A percentile compares a stretch with the other conserved stretches of the same genome.
These are phyloP conservation scores for Urostyla sp. DNA, from an alignment of 73 alveolate genomes.

Conservation along the genomic window DNA sequence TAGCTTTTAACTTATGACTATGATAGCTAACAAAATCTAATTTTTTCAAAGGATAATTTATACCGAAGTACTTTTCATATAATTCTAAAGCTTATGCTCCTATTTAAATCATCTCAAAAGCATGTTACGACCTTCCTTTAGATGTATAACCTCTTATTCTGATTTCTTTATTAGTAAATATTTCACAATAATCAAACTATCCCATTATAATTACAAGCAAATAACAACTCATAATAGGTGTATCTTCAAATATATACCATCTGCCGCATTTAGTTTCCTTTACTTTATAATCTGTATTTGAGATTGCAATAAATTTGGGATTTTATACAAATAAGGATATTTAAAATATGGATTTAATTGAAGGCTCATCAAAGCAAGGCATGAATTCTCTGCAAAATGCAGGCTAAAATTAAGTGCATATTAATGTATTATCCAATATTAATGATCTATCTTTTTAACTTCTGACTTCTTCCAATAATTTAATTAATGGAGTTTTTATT, in stretches of 20 bases:
- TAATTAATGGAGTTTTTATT: not conserved
- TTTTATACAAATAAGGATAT: slow-evolving; percentile 67
- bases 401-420: slow-evolving; percentile 56
- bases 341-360: slow-evolving; percentile 82
- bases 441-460: not conserved
- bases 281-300: slow-evolving; percentile 71
- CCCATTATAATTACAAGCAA: slow-evolving; percentile 87
- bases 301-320: slow-evolving; percentile 61
- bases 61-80: slow-evolving; percentile 70
- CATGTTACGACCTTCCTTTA: slow-evolving; percentile 55
- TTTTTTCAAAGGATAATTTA: slow-evolving; percentile 85
- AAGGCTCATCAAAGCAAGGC: slow-evolving; percentile 95
- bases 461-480: not conserved
- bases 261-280: slow-evolving; percentile 46
- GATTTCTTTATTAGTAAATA: slow-evolving; percentile 69
- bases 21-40: slow-evolving; percentile 83
- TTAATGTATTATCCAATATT: slow-evolving; percentile 34
- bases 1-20: slow-evolving; percentile 75
- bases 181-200: slow-evolving; percentile 83
- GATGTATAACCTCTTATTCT: slow-evolving; percentile 75
- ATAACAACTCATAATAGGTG: slow-evolving; percentile 91
- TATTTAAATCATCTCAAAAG: slow-evolving; percentile 38
- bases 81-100: slow-evolving; percentile 60
- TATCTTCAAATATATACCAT: slow-evolving; percentile 70
- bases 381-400: slow-evolving; percentile 45